Base-by-base conservation (phyloP, 108 stramenopile genomes). In the Nannochloropsis granulata region DNA sequence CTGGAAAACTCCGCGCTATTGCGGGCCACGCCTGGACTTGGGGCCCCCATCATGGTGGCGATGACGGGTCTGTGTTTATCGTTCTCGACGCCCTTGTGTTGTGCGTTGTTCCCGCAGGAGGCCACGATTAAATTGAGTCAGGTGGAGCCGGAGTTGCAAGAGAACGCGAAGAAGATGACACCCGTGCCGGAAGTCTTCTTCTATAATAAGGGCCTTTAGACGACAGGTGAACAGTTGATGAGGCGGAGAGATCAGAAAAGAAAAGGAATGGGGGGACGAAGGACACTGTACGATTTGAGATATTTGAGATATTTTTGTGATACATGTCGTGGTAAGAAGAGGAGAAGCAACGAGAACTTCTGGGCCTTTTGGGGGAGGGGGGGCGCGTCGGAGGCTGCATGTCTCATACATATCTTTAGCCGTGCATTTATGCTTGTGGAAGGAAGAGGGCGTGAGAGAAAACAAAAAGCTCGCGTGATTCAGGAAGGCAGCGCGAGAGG, bases 61-160 rank as follows among this genome's bases (percentile, higher is more conserved):
- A 25, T 89, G 24, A 84, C 82, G 12, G 85, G 82, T 1, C 12
- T 24, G 12, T 86, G 82, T 43, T 43, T 89, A 44, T n/a, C 44
- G 8, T 82, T 89, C 43, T 25, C 79, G 13, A 86, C 85, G 24
- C 88, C 88, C 12, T 23, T 83, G 25, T 86, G 85, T 83, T 86
- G 85, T 44, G 88, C 88, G 16, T 16, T 89, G 19, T 89, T 89
- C 83, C 88, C 88, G 12, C 88, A 89, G 79, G 23, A 24, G 19
- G 83, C 82, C 21, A 24, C 44, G 24, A 82, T 89, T n/a, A n/a
- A 12, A 12, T 21, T 83, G 24, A 16, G 23, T 14, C 19, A 56
- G 23, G 43, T 89, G 43, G 88, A 89, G 82, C 85, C 88, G 19
- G 26, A 78, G 25, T 13, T 86, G 21, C 88, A 86, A 43, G 83